Evolutionary conservation across 192 early-diverging fungal genomes (phyloP).

Genomic region (Coemansia sp.): DNA sequence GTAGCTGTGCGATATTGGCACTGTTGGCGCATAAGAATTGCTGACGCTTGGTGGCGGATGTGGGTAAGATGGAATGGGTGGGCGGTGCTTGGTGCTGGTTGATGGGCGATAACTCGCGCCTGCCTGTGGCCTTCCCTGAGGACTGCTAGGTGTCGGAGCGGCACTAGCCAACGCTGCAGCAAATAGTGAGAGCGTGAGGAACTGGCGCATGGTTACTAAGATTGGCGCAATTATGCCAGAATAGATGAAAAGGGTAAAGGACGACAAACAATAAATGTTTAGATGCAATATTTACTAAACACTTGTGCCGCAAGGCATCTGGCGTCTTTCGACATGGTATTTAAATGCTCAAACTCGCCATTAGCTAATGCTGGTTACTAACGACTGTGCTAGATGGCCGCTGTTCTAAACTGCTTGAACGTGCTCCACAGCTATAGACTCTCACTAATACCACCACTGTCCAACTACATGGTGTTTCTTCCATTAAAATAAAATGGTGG

Average conservation of each 20-base stretch:
- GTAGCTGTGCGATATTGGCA: not conserved
- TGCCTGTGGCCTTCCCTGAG: not conserved
- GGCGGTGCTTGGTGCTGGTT: not conserved
- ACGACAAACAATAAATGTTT: not conserved
- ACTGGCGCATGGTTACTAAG: constrained; percentile 16
- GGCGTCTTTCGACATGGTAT: not conserved
- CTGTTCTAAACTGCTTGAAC: not conserved
- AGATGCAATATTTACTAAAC: not conserved
- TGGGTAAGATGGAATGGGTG: constrained; percentile 3
- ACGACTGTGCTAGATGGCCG: not conserved
- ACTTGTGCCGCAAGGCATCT: not conserved
- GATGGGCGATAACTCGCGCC: not conserved
- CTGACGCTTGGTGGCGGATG: not conserved
- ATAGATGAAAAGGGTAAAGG: not conserved
- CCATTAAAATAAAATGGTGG: not conserved
- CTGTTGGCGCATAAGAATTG: not conserved
- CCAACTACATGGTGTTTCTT: not conserved
- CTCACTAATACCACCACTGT: not conserved
- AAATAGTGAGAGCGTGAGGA: constrained; percentile 33
- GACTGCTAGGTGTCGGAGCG: not conserved
- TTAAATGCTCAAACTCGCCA: not conserved
- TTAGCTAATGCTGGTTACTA: not conserved
- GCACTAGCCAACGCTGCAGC: constrained; percentile 23
- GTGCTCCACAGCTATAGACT: not conserved
- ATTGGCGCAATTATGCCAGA: not conserved